These are phyloP conservation scores for Aquilaria sinensis DNA, from an alignment of 345 rosid genomes.

Conservation along the genomic window DNA sequence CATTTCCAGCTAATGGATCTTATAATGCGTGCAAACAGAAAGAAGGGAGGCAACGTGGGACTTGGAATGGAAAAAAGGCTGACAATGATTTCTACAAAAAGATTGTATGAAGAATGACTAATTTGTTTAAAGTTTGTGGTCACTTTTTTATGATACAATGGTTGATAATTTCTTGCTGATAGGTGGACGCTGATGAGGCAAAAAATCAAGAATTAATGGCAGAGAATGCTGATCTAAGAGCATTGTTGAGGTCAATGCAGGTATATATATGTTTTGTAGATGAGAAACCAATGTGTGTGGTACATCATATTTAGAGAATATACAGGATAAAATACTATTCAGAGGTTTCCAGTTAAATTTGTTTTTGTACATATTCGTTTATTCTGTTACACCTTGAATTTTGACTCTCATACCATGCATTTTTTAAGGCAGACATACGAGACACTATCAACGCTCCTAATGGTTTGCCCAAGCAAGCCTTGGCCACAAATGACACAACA, in stretches of 20 bases:
- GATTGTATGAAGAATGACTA: slow-evolving; percentile 48
- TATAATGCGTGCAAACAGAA: slow-evolving; percentile 43
- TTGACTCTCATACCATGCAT: background rate
- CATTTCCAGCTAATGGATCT: slow-evolving; percentile 7
- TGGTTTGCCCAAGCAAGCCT: slow-evolving; percentile 69
- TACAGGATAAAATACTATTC: too few species aligned
- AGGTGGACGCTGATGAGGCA: slow-evolving; percentile 96
- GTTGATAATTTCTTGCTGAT: slow-evolving; percentile 15
- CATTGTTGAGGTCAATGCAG: slow-evolving; percentile 86
- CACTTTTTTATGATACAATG: background rate
- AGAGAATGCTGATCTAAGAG: slow-evolving; percentile 88
- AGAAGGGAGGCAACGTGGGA: slow-evolving; percentile 98
- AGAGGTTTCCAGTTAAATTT: too few species aligned
- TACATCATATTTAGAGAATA: too few species aligned
- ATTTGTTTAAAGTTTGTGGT: slow-evolving; percentile 6
- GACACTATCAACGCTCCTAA: slow-evolving; percentile 83
- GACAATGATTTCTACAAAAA: slow-evolving; percentile 93
- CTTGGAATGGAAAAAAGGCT: slow-evolving; percentile 98
- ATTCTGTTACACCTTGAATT: background rate
- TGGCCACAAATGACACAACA: slow-evolving; percentile 46
- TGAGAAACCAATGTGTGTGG: too few species aligned
- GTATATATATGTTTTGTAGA: slow-evolving; percentile 26
- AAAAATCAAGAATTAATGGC: slow-evolving; percentile 89
- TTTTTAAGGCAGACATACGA: slow-evolving; percentile 78
- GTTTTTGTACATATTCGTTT: too few species aligned